Conservation (phyloP, 129 eudicot species). For the Tagetes patula region DNA sequence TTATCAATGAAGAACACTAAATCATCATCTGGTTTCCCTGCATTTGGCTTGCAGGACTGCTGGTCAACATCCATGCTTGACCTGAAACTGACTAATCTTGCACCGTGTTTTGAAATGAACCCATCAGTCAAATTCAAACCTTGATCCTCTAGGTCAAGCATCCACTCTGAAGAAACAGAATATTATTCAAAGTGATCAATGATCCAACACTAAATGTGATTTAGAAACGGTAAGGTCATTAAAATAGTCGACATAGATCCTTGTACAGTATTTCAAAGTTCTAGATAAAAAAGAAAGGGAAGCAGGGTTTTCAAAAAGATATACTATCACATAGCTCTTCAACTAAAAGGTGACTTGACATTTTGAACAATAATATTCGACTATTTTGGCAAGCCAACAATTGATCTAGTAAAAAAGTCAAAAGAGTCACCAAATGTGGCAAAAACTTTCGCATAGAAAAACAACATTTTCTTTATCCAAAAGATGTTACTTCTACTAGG, state of each 20-base stretch:
- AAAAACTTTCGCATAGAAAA: neutral
- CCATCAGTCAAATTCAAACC: constrained; percentile 54
- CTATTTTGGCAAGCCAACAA: neutral
- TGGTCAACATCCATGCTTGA: constrained; percentile 37
- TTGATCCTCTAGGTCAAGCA: constrained; percentile 55
- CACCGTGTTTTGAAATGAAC: constrained; percentile 44
- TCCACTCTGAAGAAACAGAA: constrained; percentile 52
- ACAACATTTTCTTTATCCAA: neutral
- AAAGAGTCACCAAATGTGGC: neutral
- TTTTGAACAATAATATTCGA: neutral
- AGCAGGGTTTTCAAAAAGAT: neutral
- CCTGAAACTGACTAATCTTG: constrained; percentile 35
- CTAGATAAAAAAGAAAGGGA: neutral
- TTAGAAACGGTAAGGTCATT: neutral
- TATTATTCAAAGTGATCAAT: neutral
- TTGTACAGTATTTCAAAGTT: neutral
- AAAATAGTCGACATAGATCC: neutral
- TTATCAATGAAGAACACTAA: constrained; percentile 59
- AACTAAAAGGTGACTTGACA: neutral
- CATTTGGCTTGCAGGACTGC: constrained; percentile 21
- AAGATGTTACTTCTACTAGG: neutral
- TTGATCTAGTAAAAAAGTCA: neutral
- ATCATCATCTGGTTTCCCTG: constrained; percentile 39
- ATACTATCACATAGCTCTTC: neutral
- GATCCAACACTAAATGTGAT: neutral